Base-by-base conservation (phyloP, 768 basidiomycete species). In the Omphalotus guepiniiformis region DNA sequence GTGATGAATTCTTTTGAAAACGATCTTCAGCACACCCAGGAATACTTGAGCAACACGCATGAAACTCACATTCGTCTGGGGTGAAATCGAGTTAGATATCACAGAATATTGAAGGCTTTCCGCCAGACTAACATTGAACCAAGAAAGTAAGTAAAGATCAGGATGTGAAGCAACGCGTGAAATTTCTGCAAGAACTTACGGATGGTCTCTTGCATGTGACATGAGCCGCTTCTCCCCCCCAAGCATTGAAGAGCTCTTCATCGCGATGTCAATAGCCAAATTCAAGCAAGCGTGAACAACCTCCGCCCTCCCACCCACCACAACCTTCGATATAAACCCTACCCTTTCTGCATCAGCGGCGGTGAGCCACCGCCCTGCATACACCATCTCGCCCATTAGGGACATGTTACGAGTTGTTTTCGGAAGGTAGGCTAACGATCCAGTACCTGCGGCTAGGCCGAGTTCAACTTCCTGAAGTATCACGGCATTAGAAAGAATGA, bases 391-490 rank as follows among this genome's bases (percentile, higher is more conserved):
- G 39, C 79, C 74, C 2, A 81, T 65, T 8, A 86, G 71, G 2
- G 85, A 88, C 23, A 79, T 73, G 64, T 91, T 93, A 0, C 82
- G 88, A 0, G 78, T 76, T 38, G 88, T 73, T 56, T 89, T 88
- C 0, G 88, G 89, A 4, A 94, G 69, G 42, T 83, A 81, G 1
- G 92, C 88, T 4, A 95, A 77, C 0, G 89, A 82, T 1, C 93
- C 93, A 32, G 93, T 82, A 58, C 94, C 93, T 0, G 93, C 85
- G 2, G 93, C 92, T 1, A 95, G 71, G 0, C 88, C 92, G 21
- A 93, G 75, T 57, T 93, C 88, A 2, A 91, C 83, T 73, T 94
- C 89, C 88, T 91, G 57, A 11, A 29, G 19, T 11, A n/a, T n/a
- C n/a, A n/a, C n/a, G n/a, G n/a, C n/a, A n/a, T n/a, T 9, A 28